Base-by-base conservation (phyloP, 2,329 filamentous ascomycete genomes). In the Xylaria sp. region DNA sequence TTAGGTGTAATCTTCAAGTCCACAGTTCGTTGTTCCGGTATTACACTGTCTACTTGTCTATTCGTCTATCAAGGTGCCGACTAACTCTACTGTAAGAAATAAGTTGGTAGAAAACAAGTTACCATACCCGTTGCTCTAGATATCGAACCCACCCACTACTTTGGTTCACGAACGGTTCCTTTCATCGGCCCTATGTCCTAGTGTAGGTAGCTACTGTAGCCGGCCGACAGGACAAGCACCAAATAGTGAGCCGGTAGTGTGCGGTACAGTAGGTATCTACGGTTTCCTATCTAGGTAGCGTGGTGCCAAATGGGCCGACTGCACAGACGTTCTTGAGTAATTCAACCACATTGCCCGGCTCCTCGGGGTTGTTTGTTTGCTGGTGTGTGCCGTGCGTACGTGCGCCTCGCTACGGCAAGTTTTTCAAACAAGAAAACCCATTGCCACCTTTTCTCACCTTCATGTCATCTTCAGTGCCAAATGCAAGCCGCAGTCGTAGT, bases 261-360 rank as follows among this genome's bases (percentile, higher is more conserved):
- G n/a, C 8, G 5, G 15, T 37, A 55, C 52, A 18, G 25, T 46
- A 46, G 2, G 25, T 28, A 28, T 4, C 37, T 58, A 32, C 25
- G 20, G 15, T 58, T 58, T 44, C 56, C 56, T 58, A 58, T 58
- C 39, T 46, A 15, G 56, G 56, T 9, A 34, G 46, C 41, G 46
- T 62, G 59, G 51, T 59, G 67, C 48, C 67, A 60, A 59, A 46
- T 54, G 58, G 63, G 12, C 54, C 58, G 58, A 56, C 32, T 48
- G 65, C 68, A 68, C 59, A 67, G 65, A 68, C 68, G 51, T 10
- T 61, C 44, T 39, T 56, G 50, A 55, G 56, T 59, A 64, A 70
- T 68, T 68, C 68, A 68, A 65, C 68, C 68, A 70, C 63, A 70
- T 70, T 68, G 65, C 64, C 56, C 52, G 65, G 65, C 56, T 63